Evolutionary conservation across 495 filamentous ascomycete species (phyloP), one percentile per base, ranked within the genome.

Genomic region (Polyplosphaeria fusca): DNA sequence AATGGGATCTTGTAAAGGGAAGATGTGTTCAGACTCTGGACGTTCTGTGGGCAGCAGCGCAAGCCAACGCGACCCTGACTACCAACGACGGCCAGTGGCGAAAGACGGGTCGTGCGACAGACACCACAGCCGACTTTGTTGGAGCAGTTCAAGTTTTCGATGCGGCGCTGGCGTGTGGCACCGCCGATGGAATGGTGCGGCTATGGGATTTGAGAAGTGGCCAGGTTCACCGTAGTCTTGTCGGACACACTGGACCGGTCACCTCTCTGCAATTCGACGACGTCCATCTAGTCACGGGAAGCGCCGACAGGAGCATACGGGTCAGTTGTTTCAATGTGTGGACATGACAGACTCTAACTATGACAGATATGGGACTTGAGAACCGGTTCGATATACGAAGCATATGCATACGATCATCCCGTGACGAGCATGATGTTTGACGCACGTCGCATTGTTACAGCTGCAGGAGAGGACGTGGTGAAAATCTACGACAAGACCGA

Each of bases 351-450:
- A 5, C 38, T 18, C 37, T 55, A 40, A 47, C 43, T 4, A 16
- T 44, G 5, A 51, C 44, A 98, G 93, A 96, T 99, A 68, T 99
- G 93, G 93, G 93, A 99, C 75, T 85, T 99, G 39, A 87, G 93
- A 37, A 99, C 87, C 13, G 93, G 93, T 35, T 91, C 90, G 13
- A 96, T 99, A 62, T 89, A 86, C 67, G 93, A 99, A 68, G 94
- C 91, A 26, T 99, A 88, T 67, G 93, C 93, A 39, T 99, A 96
- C 70, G 90, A 96, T 67, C 79, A 89, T 66, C 86, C 92, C 0
- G 81, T 99, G 58, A 95, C 89, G 22, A 91, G 86, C 76, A 97
- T 97, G 93, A 93, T 93, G 85, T 99, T 99, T 66, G 93, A 99
- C 70, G 76, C 79, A 12, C 84, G 91, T 24, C 83, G 93, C 38